Evolutionary conservation across 2,329 filamentous ascomycete species (phyloP), one percentile per base, ranked within the genome.

Genomic region (Fusarium torulosum): DNA sequence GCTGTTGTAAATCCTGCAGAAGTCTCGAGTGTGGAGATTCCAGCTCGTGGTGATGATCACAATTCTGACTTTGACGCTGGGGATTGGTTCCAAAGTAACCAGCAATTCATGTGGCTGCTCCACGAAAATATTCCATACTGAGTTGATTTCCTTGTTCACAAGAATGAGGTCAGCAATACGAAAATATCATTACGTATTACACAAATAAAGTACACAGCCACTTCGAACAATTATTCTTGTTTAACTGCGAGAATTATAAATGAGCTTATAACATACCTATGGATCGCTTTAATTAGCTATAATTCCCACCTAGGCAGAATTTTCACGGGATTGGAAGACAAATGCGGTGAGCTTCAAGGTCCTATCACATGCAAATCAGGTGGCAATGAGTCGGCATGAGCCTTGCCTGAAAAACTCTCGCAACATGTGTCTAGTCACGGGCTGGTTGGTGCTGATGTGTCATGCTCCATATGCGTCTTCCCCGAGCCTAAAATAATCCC

Each of bases 1-100:
- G 43, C n/a, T 2, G 2, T 15, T 5, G 6, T 20, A 1, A 23
- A 27, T 4, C 10, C 3, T 14, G 21, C 20, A 11, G 14, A 14
- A 4, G 44, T 41, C 9, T 20, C 15, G 1, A 27, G 13, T 1
- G 33, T 17, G 11, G 29, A 10, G 4, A 20, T 20, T 8, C 8
- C 11, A 17, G 13, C n/a, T 5, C 7, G 50, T 31, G 1, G 17
- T 15, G 15, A 19, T 20, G 19, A 19, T 7, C 23, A 59, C 13
- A 50, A 57, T 20, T 20, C 9, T 7, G 29, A 38, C 11, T 38
- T 47, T 7, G 40, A 50, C 10, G 44, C 66, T 6, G 43, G 43
- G 6, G 59, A 58, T 23, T 72, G 69, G 69, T 66, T 68, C 21
- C 40, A 63, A 14, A 21, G 49, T 4, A 70, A 66, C 7, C 66